Percentiles rank a stretch among this genome's conserved stretches.
These are phyloP conservation scores for Grifola frondosa DNA, from an alignment of 1,284 basidiomycete genomes.

Conservation along the genomic window DNA sequence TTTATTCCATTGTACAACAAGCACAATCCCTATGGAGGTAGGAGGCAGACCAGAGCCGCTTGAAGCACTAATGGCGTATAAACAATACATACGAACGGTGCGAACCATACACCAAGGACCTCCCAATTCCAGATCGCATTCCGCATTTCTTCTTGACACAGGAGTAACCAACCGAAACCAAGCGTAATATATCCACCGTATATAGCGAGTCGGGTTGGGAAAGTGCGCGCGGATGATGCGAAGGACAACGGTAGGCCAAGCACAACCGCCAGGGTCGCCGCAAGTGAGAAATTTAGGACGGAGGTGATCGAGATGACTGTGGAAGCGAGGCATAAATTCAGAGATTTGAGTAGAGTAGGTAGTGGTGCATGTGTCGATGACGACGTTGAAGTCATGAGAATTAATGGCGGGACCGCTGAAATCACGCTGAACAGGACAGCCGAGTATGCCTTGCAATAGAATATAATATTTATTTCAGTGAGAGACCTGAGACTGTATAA, in stretches of 20 bases:
- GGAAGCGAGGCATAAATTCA: constrained; percentile 77
- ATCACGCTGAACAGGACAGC: constrained; percentile 12
- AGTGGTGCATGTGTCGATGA: constrained; percentile 37
- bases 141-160: constrained; percentile 41
- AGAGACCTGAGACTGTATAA: constrained; percentile 3
- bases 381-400: constrained; percentile 23
- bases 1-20: not conserved
- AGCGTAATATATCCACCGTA: constrained; percentile 47
- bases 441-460: not conserved
- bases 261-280: constrained; percentile 62
- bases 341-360: constrained; percentile 58
- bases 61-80: constrained; percentile 72
- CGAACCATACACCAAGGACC: constrained; percentile 70
- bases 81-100: constrained; percentile 70
- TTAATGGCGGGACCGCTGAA: constrained; percentile 23
- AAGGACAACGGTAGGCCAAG: constrained; percentile 62
- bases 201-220: constrained; percentile 32
- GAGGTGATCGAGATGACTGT: constrained; percentile 82
- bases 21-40: constrained; percentile 29
- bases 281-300: constrained; percentile 88
- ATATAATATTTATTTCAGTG: no score
- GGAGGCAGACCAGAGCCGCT: constrained; percentile 55
- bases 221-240: constrained; percentile 35
- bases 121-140: constrained; percentile 69
- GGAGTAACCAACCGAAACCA: constrained; percentile 58